These are phyloP conservation scores for Mrakia gelida DNA, from an alignment of 768 basidiomycete species.

Conservation along the genomic window DNA sequence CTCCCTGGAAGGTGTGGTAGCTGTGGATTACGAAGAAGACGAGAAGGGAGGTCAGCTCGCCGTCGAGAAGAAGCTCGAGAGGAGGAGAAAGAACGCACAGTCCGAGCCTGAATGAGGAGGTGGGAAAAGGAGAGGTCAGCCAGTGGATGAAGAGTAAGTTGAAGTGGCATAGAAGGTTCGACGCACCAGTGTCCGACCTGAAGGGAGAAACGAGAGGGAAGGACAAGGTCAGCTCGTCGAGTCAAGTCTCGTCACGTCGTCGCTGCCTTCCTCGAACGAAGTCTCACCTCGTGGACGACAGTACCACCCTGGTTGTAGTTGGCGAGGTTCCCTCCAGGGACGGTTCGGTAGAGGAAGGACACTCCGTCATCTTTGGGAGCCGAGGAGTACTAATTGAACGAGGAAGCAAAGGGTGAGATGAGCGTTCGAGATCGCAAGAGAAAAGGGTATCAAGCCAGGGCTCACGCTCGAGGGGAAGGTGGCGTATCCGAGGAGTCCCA, in stretches of 20 bases:
- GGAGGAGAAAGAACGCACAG: neutral
- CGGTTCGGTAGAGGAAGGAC: slow-evolving; percentile 43
- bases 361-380: slow-evolving; percentile 54
- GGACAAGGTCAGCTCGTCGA: neutral
- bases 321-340: slow-evolving; percentile 49
- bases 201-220: neutral
- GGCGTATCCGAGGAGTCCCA: slow-evolving; percentile 49
- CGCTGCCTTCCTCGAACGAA: neutral
- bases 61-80: too few relatives aligned
- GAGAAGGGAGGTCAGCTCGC: too few relatives aligned
- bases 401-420: too few relatives aligned
- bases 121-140: too few relatives aligned
- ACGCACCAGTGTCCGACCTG: too few relatives aligned
- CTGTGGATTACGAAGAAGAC: neutral
- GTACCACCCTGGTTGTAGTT: slow-evolving; percentile 50
- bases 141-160: too few relatives aligned
- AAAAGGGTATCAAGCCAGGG: too few relatives aligned
- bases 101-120: too few relatives aligned
- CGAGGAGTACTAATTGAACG: slow-evolving; percentile 40
- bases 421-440: too few relatives aligned
- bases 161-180: too few relatives aligned
- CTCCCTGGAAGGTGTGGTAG: slow-evolving; percentile 46
- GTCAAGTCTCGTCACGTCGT: too few relatives aligned
- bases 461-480: slow-evolving; percentile 51
- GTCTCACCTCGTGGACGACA: slow-evolving; percentile 55